Base-by-base conservation (phyloP, 768 basidiomycete genomes). In the Boletellus ananas region DNA sequence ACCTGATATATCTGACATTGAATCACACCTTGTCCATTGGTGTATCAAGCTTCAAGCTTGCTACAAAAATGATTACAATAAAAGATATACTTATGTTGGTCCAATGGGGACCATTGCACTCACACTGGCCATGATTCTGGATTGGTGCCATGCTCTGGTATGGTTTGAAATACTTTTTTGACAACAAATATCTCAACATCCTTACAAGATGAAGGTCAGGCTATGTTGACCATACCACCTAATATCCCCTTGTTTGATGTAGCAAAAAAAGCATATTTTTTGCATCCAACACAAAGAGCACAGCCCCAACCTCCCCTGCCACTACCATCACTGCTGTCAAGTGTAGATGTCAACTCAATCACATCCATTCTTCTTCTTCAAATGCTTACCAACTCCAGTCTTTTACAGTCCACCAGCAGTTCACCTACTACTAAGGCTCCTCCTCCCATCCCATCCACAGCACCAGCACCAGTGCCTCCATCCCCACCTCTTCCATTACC, bases 141-240 rank as follows among this genome's bases (percentile, higher is more conserved):
- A 59, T 31, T 58, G 52, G 48, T 43, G 45, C 14, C 27, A 1
- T 47, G 37, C 35, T 4, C 14, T 59, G 6, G 45, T 50, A 43
- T 9, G 42, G 49, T 25, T 17, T n/a, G 16, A 21, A 39, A 23
- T 13, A 21, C 20, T 21, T 23, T 20, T 5, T 34, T 1, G 4
- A 31, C 12, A 12, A 23, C n/a, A n/a, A n/a, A 23, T 12, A 18
- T 4, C 16, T 34, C 6, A 31, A 18, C 20, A 10, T 23, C 6
- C 8, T 16, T 14, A 34, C 14, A 44, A 20, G 44, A 45, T 13
- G 31, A 23, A 16, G 44, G 34, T 9, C 34, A 36, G 17, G 34
- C 44, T 21, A 45, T 5, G 9, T 18, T 31, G 29, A 33, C 7
- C 7, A 33, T 16, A 6, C 42, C 29, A 18, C 29, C n/a, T 11